Base-by-base conservation (phyloP, 345 rosid species). In the Leavenworthia alabamica region DNA sequence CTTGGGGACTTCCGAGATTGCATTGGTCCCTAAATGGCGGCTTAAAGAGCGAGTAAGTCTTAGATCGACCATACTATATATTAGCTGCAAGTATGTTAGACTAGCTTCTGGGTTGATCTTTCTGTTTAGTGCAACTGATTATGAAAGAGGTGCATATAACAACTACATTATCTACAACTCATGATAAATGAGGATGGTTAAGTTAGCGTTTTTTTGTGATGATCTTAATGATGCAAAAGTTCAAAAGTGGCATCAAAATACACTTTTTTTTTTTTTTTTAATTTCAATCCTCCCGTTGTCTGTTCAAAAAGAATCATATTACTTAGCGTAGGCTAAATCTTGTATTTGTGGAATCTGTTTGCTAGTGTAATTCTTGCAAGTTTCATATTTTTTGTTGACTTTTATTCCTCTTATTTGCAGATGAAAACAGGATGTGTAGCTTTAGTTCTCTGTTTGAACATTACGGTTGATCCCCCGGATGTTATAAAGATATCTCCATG, bases 391-490 rank as follows among this genome's bases (percentile, higher is more conserved):
- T 20, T 40, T 48, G 26, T 61, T 62, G 44, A 58, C 35, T 64
- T 58, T 9, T 13, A 24, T 71, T 53, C 59, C 24, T 53, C 46
- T 26, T 62, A 22, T 80, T 49, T 75, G 93, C 97, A 94, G 99
- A 94, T 94, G 97, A 94, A 84, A 85, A 94, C 97, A 10, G 97
- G 97, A 72, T 94, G 82, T 76, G 97, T 94, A 71, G 99, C 99
- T 54, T 74, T 94, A 66, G 99, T 90, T 75, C 76, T 94, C 57
- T 90, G 97, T 80, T 82, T 94, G 77, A 90, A 94, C 78, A 94
- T 94, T 45, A 82, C 95, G 24, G 96, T 94, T 72, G 99, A 94
- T 80, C 99, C 99, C 16, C 99, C 99, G 2, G 99, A 90, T 81
- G 99, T 94, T 23, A 90, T 94, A 67, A 94, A 94, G 85, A 94